Conservation (phyloP, 1,284 basidiomycete genomes). For the Heimioporus retisporus region DNA sequence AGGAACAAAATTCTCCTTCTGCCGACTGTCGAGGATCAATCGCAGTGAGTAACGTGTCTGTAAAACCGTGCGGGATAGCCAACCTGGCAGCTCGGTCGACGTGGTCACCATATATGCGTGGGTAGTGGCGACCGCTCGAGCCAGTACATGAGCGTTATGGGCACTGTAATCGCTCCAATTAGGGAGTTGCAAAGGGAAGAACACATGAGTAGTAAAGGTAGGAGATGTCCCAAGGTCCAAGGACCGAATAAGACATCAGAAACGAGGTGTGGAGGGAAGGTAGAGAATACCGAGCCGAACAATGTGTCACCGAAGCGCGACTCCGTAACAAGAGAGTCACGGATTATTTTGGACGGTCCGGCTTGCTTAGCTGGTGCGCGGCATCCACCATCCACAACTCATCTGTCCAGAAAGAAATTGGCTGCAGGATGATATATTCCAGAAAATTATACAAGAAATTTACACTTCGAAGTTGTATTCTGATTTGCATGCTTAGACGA, state of each 20-base stretch:
- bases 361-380: no score
- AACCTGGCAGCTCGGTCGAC: conserved; percentile 1
- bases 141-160: conserved; percentile 17
- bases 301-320: no score
- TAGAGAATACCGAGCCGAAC: no score
- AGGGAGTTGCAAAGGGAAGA: conserved; percentile 33
- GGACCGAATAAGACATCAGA: neutral
- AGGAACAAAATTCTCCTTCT: conserved; percentile 3
- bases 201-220: conserved; percentile 25
- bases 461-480: no score
- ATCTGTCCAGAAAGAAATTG: no score
- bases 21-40: conserved; percentile 16
- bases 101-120: conserved; percentile 7
- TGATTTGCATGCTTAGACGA: no score
- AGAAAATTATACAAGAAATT: no score
- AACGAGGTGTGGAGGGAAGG: no score
- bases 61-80: conserved; percentile 15
- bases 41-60: conserved; percentile 8
- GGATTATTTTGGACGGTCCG: no score
- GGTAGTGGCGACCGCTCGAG: conserved; percentile 7
- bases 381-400: no score
- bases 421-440: no score
- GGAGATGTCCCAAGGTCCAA: neutral
- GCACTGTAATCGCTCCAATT: conserved; percentile 21
- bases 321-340: no score